Conservation (phyloP, 495 filamentous ascomycete species). For the Penicillium lividum region DNA sequence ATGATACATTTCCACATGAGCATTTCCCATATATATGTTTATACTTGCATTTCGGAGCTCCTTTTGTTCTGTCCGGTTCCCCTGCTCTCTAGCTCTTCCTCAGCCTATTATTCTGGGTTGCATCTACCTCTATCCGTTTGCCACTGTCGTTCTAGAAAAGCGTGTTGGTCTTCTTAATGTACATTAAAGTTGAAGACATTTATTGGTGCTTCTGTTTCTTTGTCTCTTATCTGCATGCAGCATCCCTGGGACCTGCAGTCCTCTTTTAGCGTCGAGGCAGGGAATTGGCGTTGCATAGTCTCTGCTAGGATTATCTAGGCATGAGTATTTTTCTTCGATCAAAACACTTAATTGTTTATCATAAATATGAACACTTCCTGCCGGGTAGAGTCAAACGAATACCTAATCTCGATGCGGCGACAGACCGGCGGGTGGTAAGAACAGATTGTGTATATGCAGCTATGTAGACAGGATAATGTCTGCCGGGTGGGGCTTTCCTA, state of each 20-base stretch:
- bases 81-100: slow-evolving; percentile 2
- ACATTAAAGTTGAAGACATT: slow-evolving; percentile 29
- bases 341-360: neutral
- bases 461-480: too few relatives aligned
- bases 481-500: too few relatives aligned
- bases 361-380: neutral
- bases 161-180: slow-evolving; percentile 28
- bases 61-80: slow-evolving; percentile 11
- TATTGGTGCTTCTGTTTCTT: slow-evolving; percentile 12
- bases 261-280: slow-evolving; percentile 6
- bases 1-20: slow-evolving; percentile 29
- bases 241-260: neutral
- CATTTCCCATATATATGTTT: slow-evolving; percentile 24
- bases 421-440: neutral
- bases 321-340: neutral
- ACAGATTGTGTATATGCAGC: neutral
- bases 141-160: slow-evolving; percentile 17
- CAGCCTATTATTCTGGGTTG: slow-evolving; percentile 10
- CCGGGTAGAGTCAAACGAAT: too few relatives aligned
- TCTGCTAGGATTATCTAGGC: neutral
- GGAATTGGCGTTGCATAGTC: slow-evolving; percentile 10
- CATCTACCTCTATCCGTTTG: slow-evolving; percentile 10
- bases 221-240: slow-evolving; percentile 9
- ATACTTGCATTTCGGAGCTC: slow-evolving; percentile 20
- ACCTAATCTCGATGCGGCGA: too few relatives aligned